Conservation (phyloP, 2,329 filamentous ascomycete genomes). For the Aschersonia sp. region DNA sequence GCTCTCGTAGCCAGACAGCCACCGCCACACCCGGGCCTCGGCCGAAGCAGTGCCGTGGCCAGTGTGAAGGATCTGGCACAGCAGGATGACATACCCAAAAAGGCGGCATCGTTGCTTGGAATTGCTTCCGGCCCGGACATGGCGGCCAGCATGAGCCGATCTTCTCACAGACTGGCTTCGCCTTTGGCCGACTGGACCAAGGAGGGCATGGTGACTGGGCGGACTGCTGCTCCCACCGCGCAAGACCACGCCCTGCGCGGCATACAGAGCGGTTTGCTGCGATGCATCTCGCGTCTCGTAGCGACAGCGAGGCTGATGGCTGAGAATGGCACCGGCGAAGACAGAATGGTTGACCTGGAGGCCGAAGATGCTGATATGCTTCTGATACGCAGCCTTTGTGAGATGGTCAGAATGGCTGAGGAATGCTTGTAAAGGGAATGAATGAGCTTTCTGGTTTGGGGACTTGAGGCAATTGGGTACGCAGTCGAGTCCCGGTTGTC, state of each 20-base stretch:
- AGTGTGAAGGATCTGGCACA: constrained; percentile 11
- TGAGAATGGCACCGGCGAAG: constrained; percentile 13
- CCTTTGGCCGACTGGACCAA: constrained; percentile 12
- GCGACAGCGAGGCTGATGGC: constrained; percentile 28
- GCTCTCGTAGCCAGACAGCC: constrained; percentile 14
- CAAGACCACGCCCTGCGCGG: constrained; percentile 24
- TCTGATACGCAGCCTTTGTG: constrained; percentile 25
- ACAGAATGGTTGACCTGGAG: constrained; percentile 15
- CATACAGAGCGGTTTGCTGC: constrained; percentile 33
- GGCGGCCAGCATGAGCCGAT: constrained; percentile 9
- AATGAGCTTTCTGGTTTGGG: no score
- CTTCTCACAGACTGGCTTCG: constrained; percentile 12
- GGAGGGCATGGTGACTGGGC: constrained; percentile 11
- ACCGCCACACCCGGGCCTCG: constrained; percentile 4
- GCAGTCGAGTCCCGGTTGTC: no score
- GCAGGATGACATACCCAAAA: constrained; percentile 29
- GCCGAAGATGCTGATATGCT: constrained; percentile 19
- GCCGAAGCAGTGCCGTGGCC: constrained; percentile 5
- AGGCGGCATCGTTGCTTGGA: constrained; percentile 37
- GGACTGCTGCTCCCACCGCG: constrained; percentile 7
- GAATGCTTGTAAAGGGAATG: constrained; percentile 12
- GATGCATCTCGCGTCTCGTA: constrained; percentile 36
- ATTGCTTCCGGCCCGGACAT: constrained; percentile 16
- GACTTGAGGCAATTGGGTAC: no score
- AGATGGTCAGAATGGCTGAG: constrained; percentile 25